Evolutionary conservation across 345 rosid species (phyloP), one percentile per base, ranked within the genome.

Genomic region (Populus deltoides): DNA sequence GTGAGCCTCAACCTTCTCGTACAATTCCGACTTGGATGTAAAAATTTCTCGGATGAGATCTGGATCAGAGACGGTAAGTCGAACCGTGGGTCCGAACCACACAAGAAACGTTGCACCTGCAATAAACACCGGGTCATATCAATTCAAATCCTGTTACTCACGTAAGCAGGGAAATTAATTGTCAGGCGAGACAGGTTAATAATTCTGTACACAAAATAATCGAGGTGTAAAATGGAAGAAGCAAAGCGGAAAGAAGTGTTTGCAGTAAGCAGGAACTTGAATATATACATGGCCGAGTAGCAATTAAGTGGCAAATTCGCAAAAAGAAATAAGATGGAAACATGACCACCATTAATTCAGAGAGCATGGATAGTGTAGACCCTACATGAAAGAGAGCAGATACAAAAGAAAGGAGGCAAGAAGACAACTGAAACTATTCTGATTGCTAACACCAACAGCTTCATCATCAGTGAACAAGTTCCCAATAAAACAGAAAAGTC

Each of bases 11-110:
- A 83, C 81, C 62, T 84, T 88, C 36, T 47, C 81, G 59, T 86
- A 90, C 51, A 79, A 87, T 3, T 79, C 81, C 7, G 72, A 51
- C 36, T 75, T 91, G 62, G 85, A 75, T n/a, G 77, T 73, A 17
- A 91, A 75, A 5, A 91, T 82, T 66, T 87, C 90, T 59, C 83
- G 85, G 31, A 88, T 82, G 10, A 76, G 85, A 63, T 84, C 86
- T 0, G 92, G 90, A 39, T 91, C 81, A 57, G 78, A 85, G 38
- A 90, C 75, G 25, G 79, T 68, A 33, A 88, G 78, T 16, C 81
- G 80, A 35, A 88, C 90, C 6, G 75, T 84, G 41, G 88, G 89
- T 49, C 95, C 92, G 38, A 68, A 9, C 91, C 92, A 91, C 15
- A 77, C 78, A 29, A 89, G 85, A 68, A 83, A 82, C 29, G 85